Base-by-base conservation (phyloP, 225 moss, liverwort and hornwort genomes). In the Physcomitrellopsis africana region DNA sequence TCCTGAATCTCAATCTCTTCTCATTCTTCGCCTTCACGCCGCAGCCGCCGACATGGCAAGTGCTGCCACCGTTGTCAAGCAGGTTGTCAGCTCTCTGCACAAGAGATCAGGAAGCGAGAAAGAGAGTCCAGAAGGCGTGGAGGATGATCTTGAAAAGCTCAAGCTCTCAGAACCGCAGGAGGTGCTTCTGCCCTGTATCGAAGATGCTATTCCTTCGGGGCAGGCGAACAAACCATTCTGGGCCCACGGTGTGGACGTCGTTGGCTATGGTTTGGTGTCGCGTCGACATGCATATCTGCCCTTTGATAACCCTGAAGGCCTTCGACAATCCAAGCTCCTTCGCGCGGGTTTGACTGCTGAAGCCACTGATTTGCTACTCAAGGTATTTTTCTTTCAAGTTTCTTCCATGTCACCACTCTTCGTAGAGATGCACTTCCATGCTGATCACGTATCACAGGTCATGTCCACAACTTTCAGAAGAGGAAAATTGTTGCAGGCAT, bases 141-240 rank as follows among this genome's bases (percentile, higher is more conserved):
- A 58, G 15, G 18, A 19, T 52, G 1, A 2, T 23, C 8, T 52
- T 19, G 45, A 74, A 41, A 49, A 45, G 7, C 29, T 26, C 44
- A 41, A 72, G 15, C 29, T 19, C 2, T 29, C 45, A 17, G 68
- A 63, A 2, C 32, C 7, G 32, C 23, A 43, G 71, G 67, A 53
- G 63, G 56, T 23, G 19, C 53, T 65, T 14, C 62, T 83, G 44
- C 80, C 80, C 11, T 59, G 59, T 7, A 16, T 69, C 3, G 93
- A 96, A 69, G 87, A 82, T 13, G 89, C 68, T 2, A 89, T 93
- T 78, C 93, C 92, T 47, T 83, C 83, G 11, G 92, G 93, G 1
- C 77, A 92, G 57, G 87, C 87, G 13, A 78, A 84, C 0, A 93
- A 96, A 66, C 93, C 92, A 0, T 96, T 96, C 48, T 96, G 93